Conservation (phyloP, 1,284 basidiomycete genomes). For the Sanghuangporus sanghuang region DNA sequence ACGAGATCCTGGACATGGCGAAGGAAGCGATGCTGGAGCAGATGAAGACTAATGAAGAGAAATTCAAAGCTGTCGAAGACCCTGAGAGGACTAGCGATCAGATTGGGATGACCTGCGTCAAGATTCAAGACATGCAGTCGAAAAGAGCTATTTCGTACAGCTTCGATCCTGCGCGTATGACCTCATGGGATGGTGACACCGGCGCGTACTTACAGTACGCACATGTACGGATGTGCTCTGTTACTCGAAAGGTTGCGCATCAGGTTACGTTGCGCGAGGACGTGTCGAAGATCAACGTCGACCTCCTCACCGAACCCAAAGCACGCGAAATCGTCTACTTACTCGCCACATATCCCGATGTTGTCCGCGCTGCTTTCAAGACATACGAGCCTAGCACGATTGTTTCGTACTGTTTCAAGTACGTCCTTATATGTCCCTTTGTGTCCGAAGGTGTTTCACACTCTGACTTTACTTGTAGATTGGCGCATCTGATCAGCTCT, state of each 20-base stretch:
- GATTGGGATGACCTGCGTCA: constrained; percentile 93
- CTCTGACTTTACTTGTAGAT: constrained; percentile 67
- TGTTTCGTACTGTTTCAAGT: constrained; percentile 28
- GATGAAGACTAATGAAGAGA: constrained; percentile 93
- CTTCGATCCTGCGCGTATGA: constrained; percentile 94
- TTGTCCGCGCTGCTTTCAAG: constrained; percentile 80
- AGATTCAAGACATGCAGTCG: constrained; percentile 97
- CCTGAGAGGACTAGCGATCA: constrained; percentile 80
- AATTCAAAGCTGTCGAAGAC: constrained; percentile 87
- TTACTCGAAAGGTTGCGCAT: constrained; percentile 91
- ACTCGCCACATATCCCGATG: constrained; percentile 87
- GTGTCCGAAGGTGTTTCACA: background rate
- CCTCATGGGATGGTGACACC: constrained; percentile 96
- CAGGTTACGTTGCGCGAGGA: constrained; percentile 71
- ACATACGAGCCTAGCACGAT: constrained; percentile 90
- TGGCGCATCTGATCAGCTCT: constrained; percentile 78
- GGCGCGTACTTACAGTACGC: constrained; percentile 96
- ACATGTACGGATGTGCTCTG: constrained; percentile 90
- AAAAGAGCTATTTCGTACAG: constrained; percentile 68
- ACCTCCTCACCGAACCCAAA: constrained; percentile 65
- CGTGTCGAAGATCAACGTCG: constrained; percentile 64
- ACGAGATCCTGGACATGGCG: constrained; percentile 92
- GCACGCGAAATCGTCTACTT: constrained; percentile 87
- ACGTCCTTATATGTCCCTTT: background rate
- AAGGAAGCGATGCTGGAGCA: constrained; percentile 92